A percentile compares a stretch with the other conserved stretches of the same genome.
phyloP scores from a whole-genome alignment of 257 asterid species.

The Ophiorrhiza pumila region DNA sequence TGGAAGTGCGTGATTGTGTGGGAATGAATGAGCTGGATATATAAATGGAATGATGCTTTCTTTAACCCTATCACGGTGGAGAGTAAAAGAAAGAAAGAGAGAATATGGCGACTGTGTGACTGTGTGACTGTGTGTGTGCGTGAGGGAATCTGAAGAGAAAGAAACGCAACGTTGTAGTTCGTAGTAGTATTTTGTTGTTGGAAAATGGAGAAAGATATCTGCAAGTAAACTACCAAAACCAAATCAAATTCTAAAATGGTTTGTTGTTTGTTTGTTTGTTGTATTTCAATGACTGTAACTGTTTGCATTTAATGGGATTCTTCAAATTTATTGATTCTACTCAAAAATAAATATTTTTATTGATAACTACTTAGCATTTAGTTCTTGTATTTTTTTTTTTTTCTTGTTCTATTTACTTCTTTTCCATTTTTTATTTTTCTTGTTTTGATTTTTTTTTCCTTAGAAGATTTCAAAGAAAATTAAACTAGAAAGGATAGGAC shows the following conservation, averaged over 20 bases:
- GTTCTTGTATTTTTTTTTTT: neutral
- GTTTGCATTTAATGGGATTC: slow-evolving; percentile 6
- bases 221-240: neutral
- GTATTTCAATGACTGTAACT: neutral
- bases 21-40: slow-evolving; percentile 5
- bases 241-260: neutral
- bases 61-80: slow-evolving; percentile 2
- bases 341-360: neutral
- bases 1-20: neutral
- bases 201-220: slow-evolving; percentile 10
- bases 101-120: neutral
- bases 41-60: slow-evolving; percentile 3
- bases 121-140: slow-evolving; percentile 16
- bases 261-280: neutral
- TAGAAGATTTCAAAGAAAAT: no score
- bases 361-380: neutral
- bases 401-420: neutral
- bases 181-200: slow-evolving; percentile 4
- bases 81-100: neutral
- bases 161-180: neutral
- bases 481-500: no score
- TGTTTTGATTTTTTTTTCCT: no score
- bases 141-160: slow-evolving; percentile 11
- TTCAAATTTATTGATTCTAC: neutral
- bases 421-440: neutral